Conservation (phyloP, 2,329 filamentous ascomycete genomes). For the Apiospora hydei region DNA sequence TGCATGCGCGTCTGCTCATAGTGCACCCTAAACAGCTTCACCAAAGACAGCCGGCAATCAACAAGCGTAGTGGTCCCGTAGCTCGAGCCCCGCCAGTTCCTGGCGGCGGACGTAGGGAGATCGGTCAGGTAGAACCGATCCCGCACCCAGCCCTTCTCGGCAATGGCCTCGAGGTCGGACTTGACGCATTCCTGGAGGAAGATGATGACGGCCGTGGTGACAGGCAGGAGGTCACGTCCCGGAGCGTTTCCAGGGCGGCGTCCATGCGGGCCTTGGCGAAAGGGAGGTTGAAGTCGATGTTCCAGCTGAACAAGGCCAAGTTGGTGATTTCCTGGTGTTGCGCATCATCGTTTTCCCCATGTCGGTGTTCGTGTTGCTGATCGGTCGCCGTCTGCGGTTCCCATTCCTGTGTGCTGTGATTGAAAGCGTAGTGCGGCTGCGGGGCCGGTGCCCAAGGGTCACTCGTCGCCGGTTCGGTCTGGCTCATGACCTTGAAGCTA, state of each 20-base stretch:
- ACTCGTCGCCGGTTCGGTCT: conserved; percentile 27
- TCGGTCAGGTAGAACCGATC: conserved; percentile 56
- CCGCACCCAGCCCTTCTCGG: conserved; percentile 52
- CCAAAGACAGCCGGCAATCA: conserved; percentile 50
- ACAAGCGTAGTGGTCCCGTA: conserved; percentile 62
- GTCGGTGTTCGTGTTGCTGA: neutral
- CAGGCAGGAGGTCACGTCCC: conserved; percentile 26
- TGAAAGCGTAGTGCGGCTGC: conserved; percentile 37
- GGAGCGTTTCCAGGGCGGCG: conserved; percentile 36
- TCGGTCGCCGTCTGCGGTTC: neutral
- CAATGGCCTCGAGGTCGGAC: conserved; percentile 53
- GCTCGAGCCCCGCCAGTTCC: conserved; percentile 48
- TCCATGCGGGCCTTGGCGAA: conserved; percentile 36
- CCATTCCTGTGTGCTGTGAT: neutral
- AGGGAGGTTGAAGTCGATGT: conserved; percentile 45
- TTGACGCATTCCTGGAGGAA: conserved; percentile 59
- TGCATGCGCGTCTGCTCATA: conserved; percentile 53
- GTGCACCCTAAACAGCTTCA: conserved; percentile 53
- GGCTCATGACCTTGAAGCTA: too few relatives aligned
- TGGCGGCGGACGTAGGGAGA: neutral
- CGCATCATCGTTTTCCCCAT: too few relatives aligned
- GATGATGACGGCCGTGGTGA: conserved; percentile 46
- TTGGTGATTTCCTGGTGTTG: conserved; percentile 26
- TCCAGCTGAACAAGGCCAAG: conserved; percentile 41
- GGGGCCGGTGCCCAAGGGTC: too few relatives aligned